Evolutionary conservation across 257 asterid species (phyloP), one percentile per base, ranked within the genome.

Genomic region (Buddleja alternifolia): DNA sequence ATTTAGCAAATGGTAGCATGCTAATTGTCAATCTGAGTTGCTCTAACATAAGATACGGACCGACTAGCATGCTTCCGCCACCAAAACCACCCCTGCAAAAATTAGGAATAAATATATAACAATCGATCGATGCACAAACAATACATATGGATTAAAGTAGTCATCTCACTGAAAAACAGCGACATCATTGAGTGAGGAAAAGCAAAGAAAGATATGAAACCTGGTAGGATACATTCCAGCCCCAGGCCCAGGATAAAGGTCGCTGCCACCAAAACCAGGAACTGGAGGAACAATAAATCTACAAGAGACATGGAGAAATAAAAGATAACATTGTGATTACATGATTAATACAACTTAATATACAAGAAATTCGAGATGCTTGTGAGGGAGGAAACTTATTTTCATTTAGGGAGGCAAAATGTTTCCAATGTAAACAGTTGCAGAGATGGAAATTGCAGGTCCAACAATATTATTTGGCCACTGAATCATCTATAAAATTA

Each of bases 191-290:
- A 65, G 63, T 11, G 42, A 29, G 37, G 52, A 34, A 11, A 14
- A 14, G 39, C 12, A 41, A 11, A 0, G 48, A 57, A 70, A 24
- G 45, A 12, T 20, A 58, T 10, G 34, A 42, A 59, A 88, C 96
- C 97, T 90, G 39, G 71, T 50, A 12, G 97, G 97, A 41, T 82
- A 88, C 74, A 83, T 67, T 70, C 97, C 96, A 52, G 95, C 92
- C 37, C 86, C 93, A 57, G 88, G 84, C 58, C 90, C 95, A 19
- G 92, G 90, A 51, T 81, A 60, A 57, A 84, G 73, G 69, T 88
- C 97, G n/a, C 81, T 63, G 36, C 83, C 77, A 6, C 86, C 92
- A 63, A 53, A 61, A 59, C 57, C 77, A 73, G 77, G 75, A 12
- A 76, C 21, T 37, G 86, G 86, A 75, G 93, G 96, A 72, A 82